These are phyloP conservation scores for Wickerhamomyces bovis DNA, from an alignment of 805 yeast species.

Conservation along the genomic window DNA sequence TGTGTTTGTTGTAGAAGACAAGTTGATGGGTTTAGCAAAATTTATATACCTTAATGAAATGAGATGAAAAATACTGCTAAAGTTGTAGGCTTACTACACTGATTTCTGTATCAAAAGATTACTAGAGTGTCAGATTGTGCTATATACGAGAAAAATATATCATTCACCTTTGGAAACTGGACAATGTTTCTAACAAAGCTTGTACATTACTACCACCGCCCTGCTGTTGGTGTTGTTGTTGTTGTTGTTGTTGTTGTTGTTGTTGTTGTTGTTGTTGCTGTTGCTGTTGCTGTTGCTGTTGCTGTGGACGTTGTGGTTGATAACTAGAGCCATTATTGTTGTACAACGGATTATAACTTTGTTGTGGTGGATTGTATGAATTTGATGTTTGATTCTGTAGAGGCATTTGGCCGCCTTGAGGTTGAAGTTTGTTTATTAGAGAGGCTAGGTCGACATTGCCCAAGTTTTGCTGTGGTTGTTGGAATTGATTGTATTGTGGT, in stretches of 20 bases:
- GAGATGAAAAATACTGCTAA: too few species aligned
- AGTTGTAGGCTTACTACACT: too few species aligned
- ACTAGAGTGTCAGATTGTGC: neutral
- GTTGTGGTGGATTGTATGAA: constrained; percentile 7
- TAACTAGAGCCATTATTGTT: constrained; percentile 5
- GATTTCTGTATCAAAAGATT: too few species aligned
- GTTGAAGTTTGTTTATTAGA: constrained; percentile 7
- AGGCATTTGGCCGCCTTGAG: neutral
- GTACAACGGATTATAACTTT: constrained; percentile 5
- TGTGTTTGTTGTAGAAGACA: constrained; percentile 81
- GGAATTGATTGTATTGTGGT: constrained; percentile 4
- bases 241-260: constrained; percentile 13
- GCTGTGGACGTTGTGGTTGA: constrained; percentile 4
- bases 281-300: constrained; percentile 17
- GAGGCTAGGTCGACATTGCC: constrained; percentile 7
- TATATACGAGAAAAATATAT: neutral
- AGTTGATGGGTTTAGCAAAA: constrained; percentile 51
- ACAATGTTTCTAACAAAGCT: constrained; percentile 32
- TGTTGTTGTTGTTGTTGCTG: constrained; percentile 18
- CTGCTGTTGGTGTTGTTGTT: constrained; percentile 15
- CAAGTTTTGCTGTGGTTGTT: constrained; percentile 8
- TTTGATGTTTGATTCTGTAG: neutral
- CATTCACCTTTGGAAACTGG: constrained; percentile 26
- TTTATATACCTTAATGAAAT: constrained; percentile 23
- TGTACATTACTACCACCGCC: constrained; percentile 29